These are phyloP conservation scores for Kokia cookei DNA, from an alignment of 441 rosid genomes.

Conservation along the genomic window DNA sequence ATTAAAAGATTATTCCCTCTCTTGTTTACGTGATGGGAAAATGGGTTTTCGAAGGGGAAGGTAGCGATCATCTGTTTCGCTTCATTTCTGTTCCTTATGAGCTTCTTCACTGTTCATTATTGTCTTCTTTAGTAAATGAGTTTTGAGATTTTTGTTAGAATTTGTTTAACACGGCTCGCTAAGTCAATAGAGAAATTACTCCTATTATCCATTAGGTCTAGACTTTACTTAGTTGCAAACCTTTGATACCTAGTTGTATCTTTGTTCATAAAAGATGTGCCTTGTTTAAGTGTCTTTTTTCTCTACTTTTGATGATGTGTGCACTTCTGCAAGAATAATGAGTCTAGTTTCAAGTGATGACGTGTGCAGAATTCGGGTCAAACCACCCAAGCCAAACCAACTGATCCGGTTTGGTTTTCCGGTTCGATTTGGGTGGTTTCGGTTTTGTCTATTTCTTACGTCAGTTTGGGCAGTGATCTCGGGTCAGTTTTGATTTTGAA, in stretches of 20 bases:
- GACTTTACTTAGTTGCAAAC: not conserved
- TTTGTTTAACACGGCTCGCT: not conserved
- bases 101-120: not conserved
- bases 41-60: not conserved
- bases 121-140: not conserved
- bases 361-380: too few species aligned
- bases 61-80: not conserved
- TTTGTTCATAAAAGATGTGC: not conserved
- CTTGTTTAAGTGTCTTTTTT: not conserved
- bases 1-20: not conserved
- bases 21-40: not conserved
- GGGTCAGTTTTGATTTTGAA: too few species aligned
- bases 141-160: not conserved
- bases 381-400: too few species aligned
- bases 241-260: not conserved
- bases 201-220: not conserved
- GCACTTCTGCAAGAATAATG: not conserved
- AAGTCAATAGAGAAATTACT: not conserved
- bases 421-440: too few species aligned
- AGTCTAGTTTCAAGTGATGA: not conserved
- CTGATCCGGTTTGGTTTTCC: too few species aligned
- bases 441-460: too few species aligned
- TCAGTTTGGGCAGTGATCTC: too few species aligned
- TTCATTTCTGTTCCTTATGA: not conserved
- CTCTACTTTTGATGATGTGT: not conserved